phyloP scores from a whole-genome alignment of 2,329 filamentous ascomycete genomes.

The Rhytidhysteron rufulum region DNA sequence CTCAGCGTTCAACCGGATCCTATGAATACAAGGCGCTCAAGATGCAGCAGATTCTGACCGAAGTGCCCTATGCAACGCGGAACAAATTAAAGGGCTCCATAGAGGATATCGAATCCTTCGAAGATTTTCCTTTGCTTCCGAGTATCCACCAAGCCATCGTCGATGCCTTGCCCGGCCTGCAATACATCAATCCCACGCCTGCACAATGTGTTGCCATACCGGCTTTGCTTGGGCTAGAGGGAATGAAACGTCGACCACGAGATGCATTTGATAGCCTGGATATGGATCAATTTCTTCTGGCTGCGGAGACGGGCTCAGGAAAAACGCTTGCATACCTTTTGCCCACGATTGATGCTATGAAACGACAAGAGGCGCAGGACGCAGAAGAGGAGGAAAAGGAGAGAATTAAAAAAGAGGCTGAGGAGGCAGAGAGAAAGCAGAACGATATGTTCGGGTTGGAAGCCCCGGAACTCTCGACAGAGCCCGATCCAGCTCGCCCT shows the following conservation, averaged over 20 bases:
- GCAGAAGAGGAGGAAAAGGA: slow-evolving; percentile 49
- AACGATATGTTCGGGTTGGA: slow-evolving; percentile 59
- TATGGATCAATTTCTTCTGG: slow-evolving; percentile 72
- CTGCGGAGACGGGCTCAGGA: slow-evolving; percentile 93
- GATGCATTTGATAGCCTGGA: slow-evolving; percentile 26
- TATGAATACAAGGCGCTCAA: slow-evolving; percentile 72
- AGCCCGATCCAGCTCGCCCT: slow-evolving; percentile 74
- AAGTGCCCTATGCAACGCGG: slow-evolving; percentile 70
- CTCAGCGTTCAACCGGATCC: slow-evolving; percentile 24
- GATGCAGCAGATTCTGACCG: slow-evolving; percentile 80
- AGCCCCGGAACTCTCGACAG: slow-evolving; percentile 50
- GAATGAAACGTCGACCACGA: slow-evolving; percentile 31
- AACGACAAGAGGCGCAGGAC: slow-evolving; percentile 62
- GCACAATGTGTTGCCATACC: slow-evolving; percentile 89
- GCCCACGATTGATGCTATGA: slow-evolving; percentile 80
- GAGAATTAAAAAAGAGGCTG: slow-evolving; percentile 49
- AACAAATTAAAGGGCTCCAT: slow-evolving; percentile 59
- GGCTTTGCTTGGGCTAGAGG: slow-evolving; percentile 61
- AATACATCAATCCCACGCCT: slow-evolving; percentile 76
- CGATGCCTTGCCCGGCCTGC: slow-evolving; percentile 73
- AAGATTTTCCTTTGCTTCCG: slow-evolving; percentile 73
- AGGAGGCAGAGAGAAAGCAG: slow-evolving; percentile 19
- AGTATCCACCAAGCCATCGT: slow-evolving; percentile 66
- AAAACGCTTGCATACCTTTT: slow-evolving; percentile 93
- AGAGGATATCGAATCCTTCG: slow-evolving; percentile 70